These are phyloP conservation scores for Dactylorhiza incarnata DNA, from an alignment of 106 monocot species.

Conservation along the genomic window DNA sequence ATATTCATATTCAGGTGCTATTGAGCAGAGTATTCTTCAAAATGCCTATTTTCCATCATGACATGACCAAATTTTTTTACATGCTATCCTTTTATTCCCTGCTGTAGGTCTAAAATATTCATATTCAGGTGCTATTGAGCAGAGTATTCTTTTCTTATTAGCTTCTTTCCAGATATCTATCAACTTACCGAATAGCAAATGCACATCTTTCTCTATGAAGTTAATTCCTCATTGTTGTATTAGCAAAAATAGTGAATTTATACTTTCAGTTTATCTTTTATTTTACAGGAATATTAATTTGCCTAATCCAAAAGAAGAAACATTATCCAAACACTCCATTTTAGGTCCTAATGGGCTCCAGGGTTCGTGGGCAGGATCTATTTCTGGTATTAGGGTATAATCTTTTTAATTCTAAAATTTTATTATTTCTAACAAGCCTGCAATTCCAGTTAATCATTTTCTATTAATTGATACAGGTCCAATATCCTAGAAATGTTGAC, in stretches of 20 bases:
- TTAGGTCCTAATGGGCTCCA: slow-evolving; percentile 82
- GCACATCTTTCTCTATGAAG: background rate
- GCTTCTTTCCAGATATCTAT: background rate
- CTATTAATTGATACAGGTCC: slow-evolving; percentile 49
- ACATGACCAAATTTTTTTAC: background rate
- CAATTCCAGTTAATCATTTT: slow-evolving; percentile 15
- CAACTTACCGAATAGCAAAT: background rate
- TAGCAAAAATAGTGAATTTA: background rate
- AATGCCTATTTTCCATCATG: background rate
- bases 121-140: slow-evolving; percentile 2
- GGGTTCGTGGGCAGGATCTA: slow-evolving; percentile 46
- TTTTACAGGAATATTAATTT: slow-evolving; percentile 44
- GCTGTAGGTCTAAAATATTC: background rate
- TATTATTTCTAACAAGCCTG: background rate
- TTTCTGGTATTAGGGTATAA: slow-evolving; percentile 79
- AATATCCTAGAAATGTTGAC: slow-evolving; percentile 74
- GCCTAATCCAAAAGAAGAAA: slow-evolving; percentile 87
- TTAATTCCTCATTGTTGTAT: background rate
- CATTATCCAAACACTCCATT: slow-evolving; percentile 91
- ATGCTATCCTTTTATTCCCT: background rate
- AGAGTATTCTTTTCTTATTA: background rate
- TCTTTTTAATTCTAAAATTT: slow-evolving; percentile 19
- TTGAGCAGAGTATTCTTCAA: background rate
- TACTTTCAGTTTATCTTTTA: slow-evolving; percentile 1
- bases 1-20: background rate